Evolutionary conservation across 2,329 filamentous ascomycete genomes (phyloP).

Genomic region (Trichoderma asperellum): DNA sequence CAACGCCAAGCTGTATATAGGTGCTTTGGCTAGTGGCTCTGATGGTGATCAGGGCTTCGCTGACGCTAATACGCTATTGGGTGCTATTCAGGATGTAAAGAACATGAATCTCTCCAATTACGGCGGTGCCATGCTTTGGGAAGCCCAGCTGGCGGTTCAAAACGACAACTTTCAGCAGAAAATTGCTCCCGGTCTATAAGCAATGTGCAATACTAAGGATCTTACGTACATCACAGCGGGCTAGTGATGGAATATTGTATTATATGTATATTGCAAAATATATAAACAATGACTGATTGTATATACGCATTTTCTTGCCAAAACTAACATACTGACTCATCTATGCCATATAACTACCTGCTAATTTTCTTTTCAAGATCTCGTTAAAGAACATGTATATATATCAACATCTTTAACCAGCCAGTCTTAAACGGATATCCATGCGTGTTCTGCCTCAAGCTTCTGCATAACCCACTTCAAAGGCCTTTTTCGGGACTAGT

Average conservation of each 20-base stretch:
- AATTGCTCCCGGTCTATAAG: background rate
- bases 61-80: constrained; percentile 46
- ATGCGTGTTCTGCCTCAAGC: background rate
- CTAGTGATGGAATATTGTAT: background rate
- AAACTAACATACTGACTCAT: background rate
- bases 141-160: constrained; percentile 61
- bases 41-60: constrained; percentile 60
- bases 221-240: background rate
- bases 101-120: constrained; percentile 60
- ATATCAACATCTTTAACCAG: background rate
- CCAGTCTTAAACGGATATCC: background rate
- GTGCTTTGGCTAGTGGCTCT: constrained; percentile 57
- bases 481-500: background rate
- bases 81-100: constrained; percentile 53
- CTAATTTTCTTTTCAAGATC: too few species aligned
- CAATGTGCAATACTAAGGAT: background rate
- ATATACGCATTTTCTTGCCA: background rate
- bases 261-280: background rate
- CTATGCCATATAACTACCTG: too few species aligned
- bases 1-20: constrained; percentile 62
- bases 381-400: background rate
- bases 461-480: background rate
- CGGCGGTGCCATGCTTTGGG: constrained; percentile 70
- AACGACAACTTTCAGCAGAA: constrained; percentile 47
- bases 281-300: background rate